A percentile compares a stretch with the other conserved stretches of the same genome.
Evolutionary conservation across 805 yeast species (phyloP).

Genomic region (Wickerhamiella sergipiensis): DNA sequence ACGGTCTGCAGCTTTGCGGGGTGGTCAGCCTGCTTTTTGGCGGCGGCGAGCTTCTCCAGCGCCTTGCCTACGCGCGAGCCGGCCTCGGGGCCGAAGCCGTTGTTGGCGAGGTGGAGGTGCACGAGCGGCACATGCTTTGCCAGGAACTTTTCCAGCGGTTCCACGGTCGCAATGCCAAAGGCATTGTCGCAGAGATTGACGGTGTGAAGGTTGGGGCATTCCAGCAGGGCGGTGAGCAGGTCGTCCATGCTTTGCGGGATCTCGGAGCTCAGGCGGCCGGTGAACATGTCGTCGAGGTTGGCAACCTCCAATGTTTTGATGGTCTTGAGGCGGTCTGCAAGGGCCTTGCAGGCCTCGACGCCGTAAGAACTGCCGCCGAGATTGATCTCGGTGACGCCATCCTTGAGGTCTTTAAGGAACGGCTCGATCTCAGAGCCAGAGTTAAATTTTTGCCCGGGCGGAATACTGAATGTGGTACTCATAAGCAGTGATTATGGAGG

Average conservation of each 20-base stretch:
- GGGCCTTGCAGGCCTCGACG: conserved; percentile 64
- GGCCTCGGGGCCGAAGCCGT: conserved; percentile 97
- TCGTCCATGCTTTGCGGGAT: conserved; percentile 71
- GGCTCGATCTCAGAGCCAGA: conserved; percentile 58
- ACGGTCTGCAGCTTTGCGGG: conserved; percentile 56
- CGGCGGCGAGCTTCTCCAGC: conserved; percentile 52
- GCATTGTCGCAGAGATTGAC: conserved; percentile 90
- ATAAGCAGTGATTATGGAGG: neutral
- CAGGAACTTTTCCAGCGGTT: conserved; percentile 68
- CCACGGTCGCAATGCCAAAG: conserved; percentile 89
- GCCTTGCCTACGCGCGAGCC: conserved; percentile 91
- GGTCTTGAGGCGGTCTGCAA: conserved; percentile 41
- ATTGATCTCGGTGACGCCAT: conserved; percentile 44
- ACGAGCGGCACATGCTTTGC: conserved; percentile 64
- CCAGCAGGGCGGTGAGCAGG: conserved; percentile 58
- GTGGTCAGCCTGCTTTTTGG: conserved; percentile 37
- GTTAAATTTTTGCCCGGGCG: conserved; percentile 41
- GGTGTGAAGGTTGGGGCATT: conserved; percentile 54
- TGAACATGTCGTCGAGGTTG: conserved; percentile 83
- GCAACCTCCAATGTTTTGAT: conserved; percentile 39
- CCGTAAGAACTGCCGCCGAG: conserved; percentile 92
- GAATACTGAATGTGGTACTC: conserved; percentile 3
- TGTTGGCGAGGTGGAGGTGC: conserved; percentile 80
- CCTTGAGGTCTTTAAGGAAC: conserved; percentile 43
- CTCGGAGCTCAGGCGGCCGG: conserved; percentile 89